Evolutionary conservation across 768 basidiomycete species (phyloP), one percentile per base, ranked within the genome.

Genomic region (Amanita phalloides): DNA sequence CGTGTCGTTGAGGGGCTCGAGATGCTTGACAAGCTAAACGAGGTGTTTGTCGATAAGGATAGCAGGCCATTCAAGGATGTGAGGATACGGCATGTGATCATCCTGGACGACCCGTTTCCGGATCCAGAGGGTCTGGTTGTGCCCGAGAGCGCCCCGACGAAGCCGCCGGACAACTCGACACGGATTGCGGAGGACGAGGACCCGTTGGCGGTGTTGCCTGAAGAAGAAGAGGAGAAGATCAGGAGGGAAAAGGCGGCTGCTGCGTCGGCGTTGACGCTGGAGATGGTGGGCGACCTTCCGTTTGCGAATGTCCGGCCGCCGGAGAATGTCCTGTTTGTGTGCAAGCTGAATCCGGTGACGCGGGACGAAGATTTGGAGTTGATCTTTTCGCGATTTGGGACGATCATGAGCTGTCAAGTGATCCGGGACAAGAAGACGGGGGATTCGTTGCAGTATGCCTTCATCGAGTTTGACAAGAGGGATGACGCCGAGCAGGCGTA

Each of bases 261-360:
- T 1, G 92, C 95, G 0, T 92, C 93, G 42, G 96, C 96, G 0
- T 71, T 99, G 36, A 98, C 96, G 3, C 79, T 99, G 47, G 96
- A 99, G 67, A 99, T 99, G 96, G 95, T 99, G 52, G 96, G 96
- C 30, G 96, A 99, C 67, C 72, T 98, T 49, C 96, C 96, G 1
- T 98, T 99, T 63, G 96, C 96, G 23, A 93, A 95, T 61, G 93
- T 99, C 41, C 81, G 93, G 41, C 96, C 96, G 0, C 96, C 96
- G 0, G 96, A 99, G 68, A 98, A 98, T 65, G 93, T 98, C 25
- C 69, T 99, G 10, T 99, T 99, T 66, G 94, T 99, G 8, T 99
- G 96, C 82, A 98, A 98, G 63, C 78, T 98, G 57, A 99, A 99
- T 62, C 80, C 90, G 20, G 94, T 96, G 17, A 98, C 96, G 25